Conservation (phyloP, 129 eudicot genomes). For the Saposhnikovia divaricata region DNA sequence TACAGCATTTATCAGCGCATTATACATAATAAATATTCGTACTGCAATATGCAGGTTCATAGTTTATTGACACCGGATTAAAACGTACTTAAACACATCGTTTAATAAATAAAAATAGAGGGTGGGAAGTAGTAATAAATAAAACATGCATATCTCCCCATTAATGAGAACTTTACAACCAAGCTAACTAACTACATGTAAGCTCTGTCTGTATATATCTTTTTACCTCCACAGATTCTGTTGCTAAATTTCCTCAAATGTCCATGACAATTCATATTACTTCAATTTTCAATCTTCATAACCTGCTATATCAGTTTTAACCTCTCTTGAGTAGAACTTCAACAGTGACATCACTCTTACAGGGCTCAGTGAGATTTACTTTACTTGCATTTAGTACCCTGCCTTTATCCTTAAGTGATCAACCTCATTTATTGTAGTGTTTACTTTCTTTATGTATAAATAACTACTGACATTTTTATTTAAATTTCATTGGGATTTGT, state of each 20-base stretch:
- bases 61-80: too few relatives aligned
- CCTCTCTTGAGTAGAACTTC: too few relatives aligned
- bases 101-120: too few relatives aligned
- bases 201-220: not conserved
- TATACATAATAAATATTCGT: not conserved
- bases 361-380: constrained; percentile 20
- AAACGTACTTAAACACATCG: too few relatives aligned
- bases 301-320: not conserved
- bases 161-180: not conserved
- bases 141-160: not conserved
- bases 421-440: not conserved
- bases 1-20: too few relatives aligned
- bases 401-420: constrained; percentile 1
- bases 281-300: constrained; percentile 1
- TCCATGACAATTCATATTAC: constrained; percentile 7
- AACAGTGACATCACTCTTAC: not conserved
- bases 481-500: not conserved
- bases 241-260: not conserved
- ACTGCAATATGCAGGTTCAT: too few relatives aligned
- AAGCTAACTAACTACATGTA: not conserved
- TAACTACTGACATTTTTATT: not conserved
- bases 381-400: constrained; percentile 21
- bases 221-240: not conserved
- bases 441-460: not conserved
- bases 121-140: too few relatives aligned